Conservation (phyloP, 768 basidiomycete genomes). For the Agaricus sinodeliciosus region DNA sequence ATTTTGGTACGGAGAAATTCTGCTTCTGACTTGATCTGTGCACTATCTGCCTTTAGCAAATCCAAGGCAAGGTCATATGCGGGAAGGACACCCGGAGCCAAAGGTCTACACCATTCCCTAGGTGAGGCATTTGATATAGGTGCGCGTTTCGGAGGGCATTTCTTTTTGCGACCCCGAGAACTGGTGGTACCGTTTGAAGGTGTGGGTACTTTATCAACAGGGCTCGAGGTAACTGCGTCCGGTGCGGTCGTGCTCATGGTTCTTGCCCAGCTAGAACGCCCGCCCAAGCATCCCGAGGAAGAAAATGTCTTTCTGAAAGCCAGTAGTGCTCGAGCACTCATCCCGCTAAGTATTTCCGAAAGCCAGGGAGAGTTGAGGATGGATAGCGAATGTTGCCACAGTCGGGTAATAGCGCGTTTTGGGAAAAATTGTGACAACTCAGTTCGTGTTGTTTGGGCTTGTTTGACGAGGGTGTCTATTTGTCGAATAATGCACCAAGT, state of each 20-base stretch:
- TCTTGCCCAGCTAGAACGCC: not conserved
- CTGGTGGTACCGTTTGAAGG: conserved; percentile 7
- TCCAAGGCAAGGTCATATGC: conserved; percentile 83
- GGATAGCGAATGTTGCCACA: not conserved
- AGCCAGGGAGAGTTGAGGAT: not conserved
- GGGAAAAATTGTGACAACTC: not conserved
- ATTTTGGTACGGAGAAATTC: conserved; percentile 29
- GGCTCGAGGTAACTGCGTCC: not conserved
- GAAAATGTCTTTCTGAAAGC: not conserved
- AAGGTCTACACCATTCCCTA: conserved; percentile 58
- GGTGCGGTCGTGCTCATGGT: not conserved
- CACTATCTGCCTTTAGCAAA: conserved; percentile 59
- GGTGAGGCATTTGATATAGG: conserved; percentile 44
- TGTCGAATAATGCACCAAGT: too few relatives aligned
- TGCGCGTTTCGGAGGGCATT: conserved; percentile 32
- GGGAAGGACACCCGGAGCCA: conserved; percentile 56
- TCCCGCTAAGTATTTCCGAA: not conserved
- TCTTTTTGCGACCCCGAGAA: conserved; percentile 23
- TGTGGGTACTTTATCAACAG: not conserved
- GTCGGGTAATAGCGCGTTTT: conserved; percentile 1
- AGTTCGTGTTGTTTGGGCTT: conserved; percentile 9
- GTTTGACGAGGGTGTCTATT: not conserved
- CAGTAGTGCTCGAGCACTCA: not conserved
- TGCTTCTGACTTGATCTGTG: conserved; percentile 38
- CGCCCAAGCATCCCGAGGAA: conserved; percentile 2